phyloP scores from a whole-genome alignment of 2,329 filamentous ascomycete species.

The Fusarium hainanense region DNA sequence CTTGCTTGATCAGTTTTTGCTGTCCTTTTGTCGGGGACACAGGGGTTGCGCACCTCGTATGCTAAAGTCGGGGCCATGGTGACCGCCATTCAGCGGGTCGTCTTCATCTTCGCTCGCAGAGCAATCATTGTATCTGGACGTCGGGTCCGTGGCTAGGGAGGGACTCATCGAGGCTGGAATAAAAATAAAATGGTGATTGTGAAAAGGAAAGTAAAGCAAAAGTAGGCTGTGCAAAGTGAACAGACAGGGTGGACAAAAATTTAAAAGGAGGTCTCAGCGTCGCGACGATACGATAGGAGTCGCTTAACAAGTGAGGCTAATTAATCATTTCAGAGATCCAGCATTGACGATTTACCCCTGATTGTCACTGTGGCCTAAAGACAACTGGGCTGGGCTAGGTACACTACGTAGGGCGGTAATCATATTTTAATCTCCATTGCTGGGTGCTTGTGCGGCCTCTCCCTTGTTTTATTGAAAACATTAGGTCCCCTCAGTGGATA shows the following conservation, averaged over 20 bases:
- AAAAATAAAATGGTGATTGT: not conserved
- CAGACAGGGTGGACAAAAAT: conserved; percentile 30
- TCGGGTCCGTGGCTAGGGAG: conserved; percentile 27
- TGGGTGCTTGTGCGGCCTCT: not conserved
- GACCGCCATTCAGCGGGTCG: conserved; percentile 23
- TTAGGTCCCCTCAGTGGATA: conserved; percentile 34
- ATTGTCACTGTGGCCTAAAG: not conserved
- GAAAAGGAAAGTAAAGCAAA: not conserved
- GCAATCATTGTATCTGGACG: conserved; percentile 39
- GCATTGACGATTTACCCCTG: conserved; percentile 32
- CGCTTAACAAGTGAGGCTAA: conserved; percentile 18
- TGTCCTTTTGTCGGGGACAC: not conserved
- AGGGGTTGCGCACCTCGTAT: conserved; percentile 27
- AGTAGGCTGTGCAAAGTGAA: not conserved
- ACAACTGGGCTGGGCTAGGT: not conserved
- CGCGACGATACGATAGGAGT: conserved; percentile 1
- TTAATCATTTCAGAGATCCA: not conserved
- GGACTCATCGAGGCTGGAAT: conserved; percentile 32
- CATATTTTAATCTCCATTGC: conserved; percentile 6
- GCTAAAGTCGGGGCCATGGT: conserved; percentile 31
- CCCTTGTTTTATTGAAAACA: conserved; percentile 39
- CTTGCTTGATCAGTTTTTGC: conserved; percentile 21
- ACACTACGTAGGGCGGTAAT: conserved; percentile 3
- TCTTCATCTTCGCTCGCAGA: conserved; percentile 41
- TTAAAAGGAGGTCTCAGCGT: conserved; percentile 25